These are phyloP conservation scores for Monosporascus sp. DNA, from an alignment of 2,329 filamentous ascomycete species.

Conservation along the genomic window DNA sequence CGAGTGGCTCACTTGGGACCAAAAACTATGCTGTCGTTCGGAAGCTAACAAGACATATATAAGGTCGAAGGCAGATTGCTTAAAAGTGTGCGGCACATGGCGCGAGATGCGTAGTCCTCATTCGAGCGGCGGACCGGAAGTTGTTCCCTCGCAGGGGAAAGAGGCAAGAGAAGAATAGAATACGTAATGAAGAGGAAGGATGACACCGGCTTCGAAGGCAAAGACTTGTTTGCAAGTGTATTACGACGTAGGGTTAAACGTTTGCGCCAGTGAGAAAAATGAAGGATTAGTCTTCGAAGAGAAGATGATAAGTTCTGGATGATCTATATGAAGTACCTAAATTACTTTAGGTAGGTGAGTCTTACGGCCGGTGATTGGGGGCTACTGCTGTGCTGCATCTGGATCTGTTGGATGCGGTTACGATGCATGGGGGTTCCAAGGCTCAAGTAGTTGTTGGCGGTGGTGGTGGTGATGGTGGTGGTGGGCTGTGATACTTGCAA, in stretches of 20 bases:
- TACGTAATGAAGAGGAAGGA: background rate
- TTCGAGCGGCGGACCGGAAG: conserved; percentile 3
- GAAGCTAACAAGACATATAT: background rate
- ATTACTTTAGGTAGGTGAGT: too few relatives aligned
- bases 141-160: background rate
- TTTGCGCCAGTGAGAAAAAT: too few relatives aligned
- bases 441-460: background rate
- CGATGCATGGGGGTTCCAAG: background rate
- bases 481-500: too few relatives aligned
- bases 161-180: conserved; percentile 2
- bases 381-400: background rate
- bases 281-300: too few relatives aligned
- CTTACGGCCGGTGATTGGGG: too few relatives aligned
- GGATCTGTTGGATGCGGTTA: background rate
- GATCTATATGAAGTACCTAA: too few relatives aligned
- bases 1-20: too few relatives aligned
- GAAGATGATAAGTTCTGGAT: too few relatives aligned
- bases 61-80: conserved; percentile 8
- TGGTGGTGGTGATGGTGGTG: background rate
- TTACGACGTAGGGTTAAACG: too few relatives aligned
- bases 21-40: too few relatives aligned
- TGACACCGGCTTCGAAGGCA: background rate
- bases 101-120: conserved; percentile 8
- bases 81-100: conserved; percentile 9
- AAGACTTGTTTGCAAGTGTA: background rate